Evolutionary conservation across 805 yeast genomes (phyloP).

Genomic region (Metschnikowia cubensis): DNA sequence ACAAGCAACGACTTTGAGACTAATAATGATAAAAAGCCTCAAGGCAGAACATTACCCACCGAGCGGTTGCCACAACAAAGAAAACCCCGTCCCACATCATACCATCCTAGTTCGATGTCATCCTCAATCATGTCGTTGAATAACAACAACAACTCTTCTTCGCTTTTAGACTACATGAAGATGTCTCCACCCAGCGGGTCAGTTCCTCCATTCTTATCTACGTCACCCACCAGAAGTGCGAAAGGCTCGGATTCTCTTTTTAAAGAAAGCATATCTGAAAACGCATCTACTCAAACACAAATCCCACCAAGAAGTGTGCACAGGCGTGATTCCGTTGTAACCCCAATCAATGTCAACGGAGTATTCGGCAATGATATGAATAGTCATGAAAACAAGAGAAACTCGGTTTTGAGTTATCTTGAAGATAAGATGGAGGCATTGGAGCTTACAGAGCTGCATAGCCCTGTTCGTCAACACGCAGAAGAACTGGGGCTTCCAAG

Average conservation of each 20-base stretch:
- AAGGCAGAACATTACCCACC: conserved; percentile 9
- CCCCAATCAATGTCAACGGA: conserved; percentile 43
- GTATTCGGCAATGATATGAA: conserved; percentile 28
- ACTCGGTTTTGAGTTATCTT: conserved; percentile 39
- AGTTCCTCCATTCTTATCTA: conserved; percentile 34
- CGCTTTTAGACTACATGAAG: conserved; percentile 32
- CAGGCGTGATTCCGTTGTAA: conserved; percentile 33
- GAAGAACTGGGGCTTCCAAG: conserved; percentile 4
- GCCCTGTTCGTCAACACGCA: conserved; percentile 18
- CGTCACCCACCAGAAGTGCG: conserved; percentile 36
- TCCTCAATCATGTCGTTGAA: conserved; percentile 20
- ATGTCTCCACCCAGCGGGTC: conserved; percentile 30
- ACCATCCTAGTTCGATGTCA: conserved; percentile 61
- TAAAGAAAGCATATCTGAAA: conserved; percentile 18
- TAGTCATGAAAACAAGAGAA: conserved; percentile 32
- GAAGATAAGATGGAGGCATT: conserved; percentile 43
- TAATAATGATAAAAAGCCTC: conserved; percentile 4
- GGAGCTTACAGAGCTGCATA: conserved; percentile 32
- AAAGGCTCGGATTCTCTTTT: conserved; percentile 25
- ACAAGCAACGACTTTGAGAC: conserved; percentile 13
- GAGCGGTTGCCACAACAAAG: conserved; percentile 44
- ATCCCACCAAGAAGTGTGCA: conserved; percentile 10
- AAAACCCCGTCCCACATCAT: conserved; percentile 80
- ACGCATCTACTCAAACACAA: conserved; percentile 11
- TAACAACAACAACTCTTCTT: conserved; percentile 14